Base-by-base conservation (phyloP, 371 early-diverging fungal species). In the Apophysomyces ossiformis region DNA sequence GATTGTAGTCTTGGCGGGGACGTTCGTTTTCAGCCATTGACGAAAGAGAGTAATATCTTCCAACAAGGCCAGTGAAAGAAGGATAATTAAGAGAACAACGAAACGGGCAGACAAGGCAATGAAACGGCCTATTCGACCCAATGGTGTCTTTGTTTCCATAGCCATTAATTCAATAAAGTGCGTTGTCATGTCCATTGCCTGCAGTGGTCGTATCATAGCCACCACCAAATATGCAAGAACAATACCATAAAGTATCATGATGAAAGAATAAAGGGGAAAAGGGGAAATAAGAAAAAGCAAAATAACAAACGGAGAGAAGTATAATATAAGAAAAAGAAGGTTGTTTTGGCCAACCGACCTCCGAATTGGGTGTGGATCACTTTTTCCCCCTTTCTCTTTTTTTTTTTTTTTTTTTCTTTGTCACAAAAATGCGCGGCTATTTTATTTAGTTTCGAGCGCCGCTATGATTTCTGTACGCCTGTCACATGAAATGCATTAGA, bases 111-210 rank as follows among this genome's bases (percentile, higher is more conserved):
- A 50, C 21, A 50, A 50, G 9, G 21, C 54, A 21, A 50, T 11
- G 21, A 50, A 11, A 21, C 18, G 11, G 21, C 54, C 54, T 7
- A 50, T 4, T 21, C 54, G 54, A 7, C 54, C 54, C 21, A 50
- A 50, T 50, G 54, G 54, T 4, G 54, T 50, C 21, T 50, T 50
- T 16, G 54, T 21, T 18, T 8, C 21, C n/a, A 21, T 21, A 4
- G 54, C 21, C 54, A 50, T 50, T 50, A 50, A 50, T 50, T 50
- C 54, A 21, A 50, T 50, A 50, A 50, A 26, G 5, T 11, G 54
- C 7, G 21, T 50, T 9, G 54, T 50, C 54, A 50, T 50, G 21
- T 11, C 21, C 9, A 21, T 26, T 18, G 54, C 21, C 21, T 50
- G 54, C 9, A 32, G 54, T 50, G 54, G 54, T 21, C 54, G 54